phyloP scores from a whole-genome alignment of 139 green algal genomes.

The Closterium sp. region DNA sequence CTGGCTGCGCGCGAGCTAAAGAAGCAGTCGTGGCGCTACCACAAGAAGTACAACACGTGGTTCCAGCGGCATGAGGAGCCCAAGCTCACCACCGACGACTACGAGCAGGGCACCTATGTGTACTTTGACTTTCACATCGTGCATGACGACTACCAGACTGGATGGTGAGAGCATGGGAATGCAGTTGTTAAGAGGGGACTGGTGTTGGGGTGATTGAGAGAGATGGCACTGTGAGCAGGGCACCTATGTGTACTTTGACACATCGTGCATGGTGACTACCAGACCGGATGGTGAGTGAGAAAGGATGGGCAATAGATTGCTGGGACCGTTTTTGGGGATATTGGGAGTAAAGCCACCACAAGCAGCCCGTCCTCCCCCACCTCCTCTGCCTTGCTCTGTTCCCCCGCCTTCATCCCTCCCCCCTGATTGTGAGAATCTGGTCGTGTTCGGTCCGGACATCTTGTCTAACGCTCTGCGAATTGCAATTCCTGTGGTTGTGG shows the following conservation, averaged over 20 bases:
- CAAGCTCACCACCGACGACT: constrained; percentile 82
- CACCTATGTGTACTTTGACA: too few relatives aligned
- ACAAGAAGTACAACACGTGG: constrained; percentile 91
- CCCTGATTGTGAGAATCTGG: too few relatives aligned
- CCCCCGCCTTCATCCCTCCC: too few relatives aligned
- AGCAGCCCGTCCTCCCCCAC: too few relatives aligned
- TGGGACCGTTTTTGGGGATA: too few relatives aligned
- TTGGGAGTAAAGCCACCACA: too few relatives aligned
- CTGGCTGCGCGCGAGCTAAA: constrained; percentile 91
- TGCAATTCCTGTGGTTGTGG: not conserved
- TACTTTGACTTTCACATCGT: constrained; percentile 60
- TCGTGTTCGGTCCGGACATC: too few relatives aligned
- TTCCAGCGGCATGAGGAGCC: constrained; percentile 75
- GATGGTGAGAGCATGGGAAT: constrained; percentile 19
- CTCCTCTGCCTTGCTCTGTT: too few relatives aligned
- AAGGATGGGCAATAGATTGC: too few relatives aligned
- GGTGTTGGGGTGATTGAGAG: not conserved
- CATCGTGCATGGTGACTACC: too few relatives aligned
- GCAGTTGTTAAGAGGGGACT: not conserved
- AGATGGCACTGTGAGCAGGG: too few relatives aligned
- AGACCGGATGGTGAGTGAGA: too few relatives aligned
- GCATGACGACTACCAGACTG: constrained; percentile 43
- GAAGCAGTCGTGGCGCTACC: constrained; percentile 89
- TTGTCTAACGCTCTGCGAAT: not conserved
- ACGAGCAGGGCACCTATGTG: constrained; percentile 69